Percentiles rank a stretch among this genome's conserved stretches.
These are phyloP conservation scores for Anthracocystis panici-leucophaei DNA, from an alignment of 1,284 basidiomycete species.

Conservation along the genomic window DNA sequence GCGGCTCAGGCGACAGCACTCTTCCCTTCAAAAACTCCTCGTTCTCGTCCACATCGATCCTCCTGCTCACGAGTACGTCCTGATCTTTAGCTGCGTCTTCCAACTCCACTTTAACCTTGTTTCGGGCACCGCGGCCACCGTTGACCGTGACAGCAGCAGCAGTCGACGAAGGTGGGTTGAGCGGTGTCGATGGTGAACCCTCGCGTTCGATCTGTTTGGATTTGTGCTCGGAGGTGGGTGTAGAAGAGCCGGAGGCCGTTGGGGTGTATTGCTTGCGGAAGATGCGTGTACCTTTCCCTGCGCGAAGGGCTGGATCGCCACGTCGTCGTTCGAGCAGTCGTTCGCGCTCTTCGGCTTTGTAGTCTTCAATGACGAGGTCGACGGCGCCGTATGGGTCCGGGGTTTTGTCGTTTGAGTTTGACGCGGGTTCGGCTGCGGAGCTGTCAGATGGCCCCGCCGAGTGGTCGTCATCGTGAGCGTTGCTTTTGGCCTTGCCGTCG, in stretches of 20 bases:
- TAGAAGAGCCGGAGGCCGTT: conserved; percentile 18
- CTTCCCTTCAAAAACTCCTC: conserved; percentile 25
- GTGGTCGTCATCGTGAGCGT: neutral
- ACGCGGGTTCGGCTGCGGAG: neutral
- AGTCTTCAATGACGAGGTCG: conserved; percentile 57
- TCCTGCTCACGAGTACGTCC: conserved; percentile 20
- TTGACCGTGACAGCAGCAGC: conserved; percentile 24
- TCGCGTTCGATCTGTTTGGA: conserved; percentile 6
- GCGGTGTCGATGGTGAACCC: conserved; percentile 20
- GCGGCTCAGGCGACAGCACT: conserved; percentile 16
- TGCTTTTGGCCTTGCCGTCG: neutral
- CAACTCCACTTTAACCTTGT: conserved; percentile 17
- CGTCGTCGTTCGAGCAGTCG: conserved; percentile 52
- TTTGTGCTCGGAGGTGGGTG: conserved; percentile 14
- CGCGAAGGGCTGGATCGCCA: conserved; percentile 58
- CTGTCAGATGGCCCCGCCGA: neutral
- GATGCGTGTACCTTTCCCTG: conserved; percentile 54
- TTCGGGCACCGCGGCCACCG: neutral
- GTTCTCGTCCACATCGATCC: conserved; percentile 37
- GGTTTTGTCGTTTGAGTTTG: neutral
- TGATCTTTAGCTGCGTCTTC: conserved; percentile 8
- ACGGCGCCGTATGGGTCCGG: conserved; percentile 54
- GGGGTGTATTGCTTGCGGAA: conserved; percentile 56
- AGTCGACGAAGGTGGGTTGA: conserved; percentile 31
- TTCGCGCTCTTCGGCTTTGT: conserved; percentile 59